Evolutionary conservation across 2,329 filamentous ascomycete species (phyloP).

Genomic region (Colletotrichum orchidophilum): DNA sequence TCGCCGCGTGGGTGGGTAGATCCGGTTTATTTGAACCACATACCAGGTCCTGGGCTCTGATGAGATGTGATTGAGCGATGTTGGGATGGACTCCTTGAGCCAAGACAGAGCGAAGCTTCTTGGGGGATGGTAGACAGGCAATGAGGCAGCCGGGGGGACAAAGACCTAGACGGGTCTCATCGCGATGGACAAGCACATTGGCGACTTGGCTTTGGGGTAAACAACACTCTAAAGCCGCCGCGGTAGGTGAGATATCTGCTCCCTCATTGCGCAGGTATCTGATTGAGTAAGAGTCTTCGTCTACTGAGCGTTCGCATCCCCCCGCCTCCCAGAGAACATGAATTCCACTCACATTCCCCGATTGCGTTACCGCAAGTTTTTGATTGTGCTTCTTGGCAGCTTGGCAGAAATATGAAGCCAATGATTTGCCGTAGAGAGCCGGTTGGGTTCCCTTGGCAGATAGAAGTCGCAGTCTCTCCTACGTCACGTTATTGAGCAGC

Average conservation of each 20-base stretch:
- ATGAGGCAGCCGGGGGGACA: slow-evolving; percentile 11
- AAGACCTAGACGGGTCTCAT: neutral
- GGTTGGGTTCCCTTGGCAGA: neutral
- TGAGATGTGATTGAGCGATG: neutral
- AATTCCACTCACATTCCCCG: slow-evolving; percentile 9
- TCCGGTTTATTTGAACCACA: slow-evolving; percentile 18
- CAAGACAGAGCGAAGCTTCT: slow-evolving; percentile 31
- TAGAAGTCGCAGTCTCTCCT: neutral
- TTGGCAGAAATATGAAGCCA: slow-evolving; percentile 22
- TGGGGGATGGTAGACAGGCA: slow-evolving; percentile 10
- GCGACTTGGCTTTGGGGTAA: neutral
- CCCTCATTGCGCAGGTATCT: neutral
- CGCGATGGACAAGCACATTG: neutral
- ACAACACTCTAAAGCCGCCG: neutral
- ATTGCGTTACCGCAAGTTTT: slow-evolving; percentile 28
- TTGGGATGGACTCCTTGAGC: neutral
- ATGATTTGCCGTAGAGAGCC: neutral
- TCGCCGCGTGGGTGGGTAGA: slow-evolving; percentile 2
- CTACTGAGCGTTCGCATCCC: neutral
- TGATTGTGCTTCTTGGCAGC: slow-evolving; percentile 20
- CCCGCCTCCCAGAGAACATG: neutral
- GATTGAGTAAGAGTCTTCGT: neutral
- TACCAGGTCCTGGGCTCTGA: neutral
- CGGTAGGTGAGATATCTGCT: neutral
- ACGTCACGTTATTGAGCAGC: slow-evolving; percentile 11